Evolutionary conservation across 2,329 filamentous ascomycete genomes (phyloP), one percentile per base, ranked within the genome.

Genomic region (Aspergillus oerlinghausenensis): DNA sequence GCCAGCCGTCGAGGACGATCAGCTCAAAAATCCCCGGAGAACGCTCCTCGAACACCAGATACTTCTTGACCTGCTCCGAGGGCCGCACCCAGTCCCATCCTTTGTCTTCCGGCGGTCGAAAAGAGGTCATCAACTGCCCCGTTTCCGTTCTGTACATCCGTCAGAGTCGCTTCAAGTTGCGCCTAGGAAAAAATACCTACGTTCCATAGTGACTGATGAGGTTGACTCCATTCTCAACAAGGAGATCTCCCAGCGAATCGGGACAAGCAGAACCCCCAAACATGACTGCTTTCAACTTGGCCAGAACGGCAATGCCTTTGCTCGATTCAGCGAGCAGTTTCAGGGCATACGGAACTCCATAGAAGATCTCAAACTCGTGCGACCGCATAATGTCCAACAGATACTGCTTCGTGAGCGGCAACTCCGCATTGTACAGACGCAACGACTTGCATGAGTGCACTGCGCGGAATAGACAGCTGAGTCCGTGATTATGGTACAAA

Each of bases 301-400:
- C 68, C 17, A 87, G 68, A 1, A 72, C 71, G 1, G 71, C 63
- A 14, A 86, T 76, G 0, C 85, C 86, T 19, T 80, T 77, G 0
- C 81, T 73, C 0, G 79, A 78, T 65, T 88, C 86, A 0, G 80
- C 80, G 1, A 88, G 74, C 0, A 89, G 71, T 63, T 88, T 88
- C 19, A 89, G 68, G 0, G 83, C 80, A 60, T 88, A 88, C 0
- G 86, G 86, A 0, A 88, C 86, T 2, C 77, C 80, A 55, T 86
- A 80, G 32, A 88, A 80, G 21, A 82, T 79, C 53, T 87, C 78
- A 0, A 79, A 76, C 19, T 76, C 60, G 55, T 77, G 66, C 7
- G 66, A 67, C 7, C 69, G 61, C 62, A 84, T 75, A 10, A 77
- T 77, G 4, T 71, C 65, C 1, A 81, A 68, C 1, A 85, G 69